Evolutionary conservation across 2,329 filamentous ascomycete species (phyloP).

Genomic region (Alternaria arbusti): DNA sequence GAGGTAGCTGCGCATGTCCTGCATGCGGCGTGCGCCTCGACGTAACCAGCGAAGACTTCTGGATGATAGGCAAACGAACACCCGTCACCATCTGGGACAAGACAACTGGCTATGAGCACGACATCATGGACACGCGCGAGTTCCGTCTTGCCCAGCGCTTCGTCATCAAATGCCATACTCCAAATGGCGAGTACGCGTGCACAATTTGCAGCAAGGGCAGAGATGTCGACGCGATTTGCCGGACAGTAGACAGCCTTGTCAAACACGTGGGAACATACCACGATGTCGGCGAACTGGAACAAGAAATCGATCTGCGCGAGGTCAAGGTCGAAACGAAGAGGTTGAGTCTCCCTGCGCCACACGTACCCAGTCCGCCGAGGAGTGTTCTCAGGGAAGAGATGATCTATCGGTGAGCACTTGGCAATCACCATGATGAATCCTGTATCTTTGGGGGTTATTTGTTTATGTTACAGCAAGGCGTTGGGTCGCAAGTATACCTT

Average conservation of each 20-base stretch:
- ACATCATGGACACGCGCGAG: constrained; percentile 44
- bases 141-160: constrained; percentile 47
- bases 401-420: constrained; percentile 19
- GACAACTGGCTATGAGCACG: constrained; percentile 33
- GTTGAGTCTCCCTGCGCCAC: constrained; percentile 28
- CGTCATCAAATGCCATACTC: constrained; percentile 47
- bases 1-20: constrained; percentile 40
- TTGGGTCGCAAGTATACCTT: not conserved
- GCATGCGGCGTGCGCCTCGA: constrained; percentile 35
- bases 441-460: not conserved
- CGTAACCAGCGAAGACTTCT: constrained; percentile 45
- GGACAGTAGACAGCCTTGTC: constrained; percentile 43
- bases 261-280: constrained; percentile 47
- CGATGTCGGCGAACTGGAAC: constrained; percentile 39
- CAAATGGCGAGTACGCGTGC: constrained; percentile 46
- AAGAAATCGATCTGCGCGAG: constrained; percentile 42
- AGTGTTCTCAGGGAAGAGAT: constrained; percentile 21
- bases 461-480: not conserved
- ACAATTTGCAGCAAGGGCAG: constrained; percentile 42
- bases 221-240: constrained; percentile 46
- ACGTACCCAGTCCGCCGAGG: constrained; percentile 17
- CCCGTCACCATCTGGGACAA: constrained; percentile 32
- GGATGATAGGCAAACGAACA: constrained; percentile 47
- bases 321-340: constrained; percentile 24
- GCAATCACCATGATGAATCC: not conserved